Conservation (phyloP, 192 early-diverging fungal species). For the Coemansia sp. region DNA sequence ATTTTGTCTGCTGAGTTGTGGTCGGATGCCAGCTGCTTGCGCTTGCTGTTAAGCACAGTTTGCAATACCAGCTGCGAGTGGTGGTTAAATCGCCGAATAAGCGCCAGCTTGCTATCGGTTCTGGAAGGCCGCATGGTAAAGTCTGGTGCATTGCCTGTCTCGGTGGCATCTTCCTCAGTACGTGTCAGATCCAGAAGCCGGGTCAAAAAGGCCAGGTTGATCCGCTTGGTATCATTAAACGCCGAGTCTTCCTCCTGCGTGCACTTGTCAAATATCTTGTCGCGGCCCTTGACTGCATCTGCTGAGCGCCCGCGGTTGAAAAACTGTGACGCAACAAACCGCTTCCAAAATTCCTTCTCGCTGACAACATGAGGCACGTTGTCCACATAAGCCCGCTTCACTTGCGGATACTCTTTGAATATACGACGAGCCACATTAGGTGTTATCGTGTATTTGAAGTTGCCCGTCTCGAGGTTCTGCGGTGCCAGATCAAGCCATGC, state of each 20-base stretch:
- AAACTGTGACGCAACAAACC: conserved; percentile 78
- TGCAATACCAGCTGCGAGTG: conserved; percentile 78
- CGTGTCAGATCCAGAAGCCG: conserved; percentile 75
- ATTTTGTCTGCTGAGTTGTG: conserved; percentile 30
- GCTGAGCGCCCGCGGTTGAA: conserved; percentile 76
- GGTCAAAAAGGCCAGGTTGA: conserved; percentile 60
- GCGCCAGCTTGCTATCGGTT: conserved; percentile 61
- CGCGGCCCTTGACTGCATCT: conserved; percentile 41
- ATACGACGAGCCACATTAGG: conserved; percentile 86
- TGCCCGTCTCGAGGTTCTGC: conserved; percentile 67
- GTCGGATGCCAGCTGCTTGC: conserved; percentile 7
- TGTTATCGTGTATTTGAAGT: conserved; percentile 84
- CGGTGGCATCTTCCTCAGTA: conserved; percentile 77
- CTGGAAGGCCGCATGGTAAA: conserved; percentile 75
- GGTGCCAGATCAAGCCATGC: conserved; percentile 66
- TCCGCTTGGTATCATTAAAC: conserved; percentile 39
- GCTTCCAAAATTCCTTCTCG: conserved; percentile 84
- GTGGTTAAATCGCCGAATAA: conserved; percentile 86
- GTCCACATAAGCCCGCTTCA: conserved; percentile 75
- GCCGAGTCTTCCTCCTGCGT: conserved; percentile 73
- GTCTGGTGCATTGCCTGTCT: conserved; percentile 77
- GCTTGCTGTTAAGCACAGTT: conserved; percentile 44
- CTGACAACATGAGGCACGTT: conserved; percentile 74
- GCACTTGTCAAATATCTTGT: conserved; percentile 81
- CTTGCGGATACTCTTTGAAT: conserved; percentile 84